Evolutionary conservation across 2,329 filamentous ascomycete species (phyloP), one percentile per base, ranked within the genome.

Genomic region (Annulohypoxylon truncatum): DNA sequence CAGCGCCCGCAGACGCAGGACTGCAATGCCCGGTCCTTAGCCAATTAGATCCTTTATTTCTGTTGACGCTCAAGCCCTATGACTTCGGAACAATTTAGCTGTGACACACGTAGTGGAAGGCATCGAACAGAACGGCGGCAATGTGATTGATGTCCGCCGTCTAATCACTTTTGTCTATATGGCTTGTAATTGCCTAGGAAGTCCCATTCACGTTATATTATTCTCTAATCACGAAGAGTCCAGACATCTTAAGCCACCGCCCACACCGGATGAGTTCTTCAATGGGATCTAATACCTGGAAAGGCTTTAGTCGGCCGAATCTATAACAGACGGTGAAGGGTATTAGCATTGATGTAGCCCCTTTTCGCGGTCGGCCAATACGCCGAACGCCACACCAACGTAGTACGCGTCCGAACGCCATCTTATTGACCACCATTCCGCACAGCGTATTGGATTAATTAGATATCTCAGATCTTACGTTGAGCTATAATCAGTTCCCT

Each of bases 1-100:
- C 18, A 38, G 61, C 60, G 64, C 59, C 67, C 67, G 64, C 54
- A 40, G n/a, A 18, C 42, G 47, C 55, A 50, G 18, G 44, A 46
- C 28, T 53, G 26, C 51, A 13, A 53, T 35, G 24, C 20, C 55
- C 58, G 35, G 42, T 58, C 28, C 42, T 13, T 38, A 42, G 29
- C 67, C 64, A 68, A 68, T 67, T 38, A 56, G n/a, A 55, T 33
- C 28, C 22, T 33, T 33, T 10, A 24, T 8, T 15, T 47, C 51
- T 64, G 28, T 61, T 70, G 46, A 61, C 33, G 46, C 46, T 46
- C 54, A 55, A 51, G 46, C 24, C 61, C 22, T 50, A 48, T 57
- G 29, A 42, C 40, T 54, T 26, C 46, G 40, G 29, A 18, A 59
- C 35, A 54, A 52, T 58, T 31, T 50, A 47, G 4, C 29, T 55